A percentile compares a stretch with the other conserved stretches of the same genome.
Evolutionary conservation across 1,139 yeast species (phyloP).

Genomic region (Candida smagusa): DNA sequence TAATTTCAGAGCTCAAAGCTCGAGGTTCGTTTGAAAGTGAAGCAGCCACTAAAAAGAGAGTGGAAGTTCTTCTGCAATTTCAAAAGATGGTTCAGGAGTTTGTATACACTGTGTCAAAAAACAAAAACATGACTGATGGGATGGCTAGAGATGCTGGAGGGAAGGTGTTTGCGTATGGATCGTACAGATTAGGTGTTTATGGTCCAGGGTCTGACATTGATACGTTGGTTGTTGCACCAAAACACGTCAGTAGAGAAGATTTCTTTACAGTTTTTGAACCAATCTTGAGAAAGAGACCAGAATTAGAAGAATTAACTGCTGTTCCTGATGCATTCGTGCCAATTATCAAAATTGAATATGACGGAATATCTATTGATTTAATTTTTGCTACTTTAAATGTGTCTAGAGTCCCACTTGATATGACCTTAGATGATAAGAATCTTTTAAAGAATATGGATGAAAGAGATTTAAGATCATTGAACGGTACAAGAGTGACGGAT

Average conservation of each 20-base stretch:
- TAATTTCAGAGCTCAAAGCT: constrained; percentile 75
- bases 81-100: constrained; percentile 77
- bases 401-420: constrained; percentile 71
- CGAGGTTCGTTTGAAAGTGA: constrained; percentile 90
- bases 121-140: constrained; percentile 91
- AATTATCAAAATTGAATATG: constrained; percentile 80
- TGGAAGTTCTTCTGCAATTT: constrained; percentile 63
- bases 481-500: constrained; percentile 97
- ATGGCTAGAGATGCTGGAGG: constrained; percentile 99
- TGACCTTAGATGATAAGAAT: constrained; percentile 81
- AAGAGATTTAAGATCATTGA: constrained; percentile 79
- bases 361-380: constrained; percentile 87
- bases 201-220: constrained; percentile 99
- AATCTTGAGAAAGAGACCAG: constrained; percentile 65
- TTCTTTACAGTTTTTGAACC: constrained; percentile 78
- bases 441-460: constrained; percentile 84
- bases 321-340: constrained; percentile 98
- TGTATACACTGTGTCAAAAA: constrained; percentile 74
- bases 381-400: constrained; percentile 79
- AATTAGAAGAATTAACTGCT: constrained; percentile 82
- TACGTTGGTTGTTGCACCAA: constrained; percentile 91
- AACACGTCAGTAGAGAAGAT: constrained; percentile 87
- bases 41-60: constrained; percentile 73
- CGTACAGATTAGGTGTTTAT: constrained; percentile 90
- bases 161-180: constrained; percentile 90